Conservation (phyloP, 108 stramenopile genomes). For the Schizochytrium sp. region DNA sequence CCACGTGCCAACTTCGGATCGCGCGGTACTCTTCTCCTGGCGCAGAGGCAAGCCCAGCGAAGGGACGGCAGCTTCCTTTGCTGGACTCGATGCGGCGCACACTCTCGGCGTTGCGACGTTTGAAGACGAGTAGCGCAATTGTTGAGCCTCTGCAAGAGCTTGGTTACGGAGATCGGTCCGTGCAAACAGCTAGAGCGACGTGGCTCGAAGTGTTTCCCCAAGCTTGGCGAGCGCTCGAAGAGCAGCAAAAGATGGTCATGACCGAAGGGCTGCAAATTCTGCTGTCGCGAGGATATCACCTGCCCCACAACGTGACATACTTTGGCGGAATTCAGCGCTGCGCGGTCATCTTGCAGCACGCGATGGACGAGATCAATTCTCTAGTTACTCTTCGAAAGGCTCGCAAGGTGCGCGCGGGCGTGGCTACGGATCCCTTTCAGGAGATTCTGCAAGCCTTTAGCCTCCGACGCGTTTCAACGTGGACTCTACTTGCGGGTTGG, state of each 20-base stretch:
- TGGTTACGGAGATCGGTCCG: background rate
- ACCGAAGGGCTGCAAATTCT: background rate
- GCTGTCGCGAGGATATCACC: background rate
- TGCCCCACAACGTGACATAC: background rate
- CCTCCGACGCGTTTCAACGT: background rate
- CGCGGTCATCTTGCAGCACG: background rate
- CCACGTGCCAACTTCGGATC: background rate
- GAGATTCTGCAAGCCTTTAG: background rate
- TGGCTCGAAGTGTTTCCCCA: background rate
- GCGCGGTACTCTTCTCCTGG: background rate
- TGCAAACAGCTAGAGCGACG: background rate
- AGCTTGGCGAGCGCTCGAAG: background rate
- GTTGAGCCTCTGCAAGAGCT: background rate
- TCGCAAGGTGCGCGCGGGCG: background rate
- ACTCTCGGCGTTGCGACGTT: background rate
- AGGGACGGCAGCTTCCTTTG: background rate
- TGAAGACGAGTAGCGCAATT: background rate
- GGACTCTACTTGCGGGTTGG: background rate
- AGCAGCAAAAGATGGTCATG: constrained; percentile 16
- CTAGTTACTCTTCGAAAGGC: background rate
- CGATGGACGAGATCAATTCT: background rate
- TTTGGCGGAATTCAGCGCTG: background rate
- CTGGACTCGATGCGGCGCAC: background rate
- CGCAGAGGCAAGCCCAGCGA: background rate
- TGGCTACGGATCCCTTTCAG: background rate